phyloP scores from a whole-genome alignment of 139 green algal species.

The Volvox reticuliferus region DNA sequence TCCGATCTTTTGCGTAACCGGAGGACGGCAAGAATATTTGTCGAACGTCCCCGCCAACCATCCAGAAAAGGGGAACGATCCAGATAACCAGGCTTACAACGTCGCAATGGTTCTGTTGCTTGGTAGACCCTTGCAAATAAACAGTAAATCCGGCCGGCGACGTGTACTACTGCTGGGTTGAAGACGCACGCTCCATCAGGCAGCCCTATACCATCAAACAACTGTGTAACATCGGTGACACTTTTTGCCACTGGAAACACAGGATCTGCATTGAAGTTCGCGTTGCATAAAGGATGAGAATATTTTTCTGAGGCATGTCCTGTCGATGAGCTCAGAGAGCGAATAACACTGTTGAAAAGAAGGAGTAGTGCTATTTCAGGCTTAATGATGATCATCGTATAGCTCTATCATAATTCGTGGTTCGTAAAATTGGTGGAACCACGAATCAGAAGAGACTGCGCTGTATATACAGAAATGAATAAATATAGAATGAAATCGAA shows the following conservation, averaged over 20 bases:
- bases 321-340: slow-evolving; percentile 91
- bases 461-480: too few relatives aligned
- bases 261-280: neutral
- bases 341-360: neutral
- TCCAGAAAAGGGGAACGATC: slow-evolving; percentile 13
- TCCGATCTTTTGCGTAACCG: neutral
- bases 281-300: neutral
- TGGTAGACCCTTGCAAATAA: slow-evolving; percentile 22
- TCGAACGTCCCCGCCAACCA: slow-evolving; percentile 12
- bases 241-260: neutral
- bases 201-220: neutral
- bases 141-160: neutral
- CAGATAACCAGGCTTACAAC: neutral
- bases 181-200: slow-evolving; percentile 12
- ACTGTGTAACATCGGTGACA: neutral
- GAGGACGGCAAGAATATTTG: neutral
- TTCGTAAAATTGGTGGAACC: neutral
- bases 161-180: slow-evolving; percentile 11
- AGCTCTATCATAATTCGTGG: neutral
- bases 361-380: neutral
- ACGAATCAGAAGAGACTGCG: too few relatives aligned
- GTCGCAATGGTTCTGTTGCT: neutral
- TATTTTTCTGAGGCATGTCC: neutral
- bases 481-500: too few relatives aligned
- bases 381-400: neutral